Evolutionary conservation across 441 rosid species (phyloP).

Genomic region (Pelargonium citronellum): DNA sequence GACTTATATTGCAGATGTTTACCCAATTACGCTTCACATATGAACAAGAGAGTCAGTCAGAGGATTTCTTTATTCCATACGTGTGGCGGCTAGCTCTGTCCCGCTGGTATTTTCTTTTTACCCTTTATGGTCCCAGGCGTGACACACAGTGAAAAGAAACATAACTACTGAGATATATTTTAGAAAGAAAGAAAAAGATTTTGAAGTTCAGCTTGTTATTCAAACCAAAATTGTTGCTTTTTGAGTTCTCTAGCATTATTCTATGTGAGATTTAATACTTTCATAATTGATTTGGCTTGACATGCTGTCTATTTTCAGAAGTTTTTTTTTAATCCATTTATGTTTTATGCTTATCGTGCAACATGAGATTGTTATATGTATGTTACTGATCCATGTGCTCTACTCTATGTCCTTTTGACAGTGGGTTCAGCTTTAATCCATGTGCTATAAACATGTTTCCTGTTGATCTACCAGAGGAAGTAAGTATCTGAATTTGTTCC

Average conservation of each 20-base stretch:
- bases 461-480: slow-evolving; percentile 15
- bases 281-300: not conserved
- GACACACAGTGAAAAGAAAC: not conserved
- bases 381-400: not conserved
- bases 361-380: not conserved
- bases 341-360: not conserved
- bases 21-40: slow-evolving; percentile 94
- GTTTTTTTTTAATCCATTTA: not conserved
- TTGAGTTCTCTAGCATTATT: no score
- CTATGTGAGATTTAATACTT: no score
- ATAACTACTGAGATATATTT: not conserved
- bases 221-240: no score
- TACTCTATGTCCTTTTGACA: slow-evolving; percentile 11
- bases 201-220: no score
- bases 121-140: not conserved
- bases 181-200: not conserved
- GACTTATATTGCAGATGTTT: slow-evolving; percentile 63
- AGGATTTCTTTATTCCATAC: slow-evolving; percentile 94
- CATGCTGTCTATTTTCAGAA: not conserved
- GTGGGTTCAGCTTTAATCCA: slow-evolving; percentile 21
- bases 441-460: slow-evolving; percentile 21
- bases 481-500: not conserved
- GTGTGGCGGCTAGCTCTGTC: slow-evolving; percentile 80
- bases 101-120: slow-evolving; percentile 40
- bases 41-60: slow-evolving; percentile 97